A percentile compares a stretch with the other conserved stretches of the same genome.
These are phyloP conservation scores for Brassica cretica DNA, from an alignment of 345 rosid species.

Conservation along the genomic window DNA sequence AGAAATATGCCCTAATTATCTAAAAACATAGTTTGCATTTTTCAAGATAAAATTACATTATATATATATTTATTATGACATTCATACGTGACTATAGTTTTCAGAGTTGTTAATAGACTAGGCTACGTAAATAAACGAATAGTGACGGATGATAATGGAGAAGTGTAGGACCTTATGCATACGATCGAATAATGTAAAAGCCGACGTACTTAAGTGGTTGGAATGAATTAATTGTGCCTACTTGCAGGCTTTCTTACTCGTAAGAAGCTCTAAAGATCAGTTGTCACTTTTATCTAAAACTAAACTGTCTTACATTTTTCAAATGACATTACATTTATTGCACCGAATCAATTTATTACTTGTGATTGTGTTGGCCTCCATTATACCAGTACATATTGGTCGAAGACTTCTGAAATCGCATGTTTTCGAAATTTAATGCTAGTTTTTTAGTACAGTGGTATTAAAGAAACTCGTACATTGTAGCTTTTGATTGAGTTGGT, in stretches of 20 bases:
- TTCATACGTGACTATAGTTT: neutral
- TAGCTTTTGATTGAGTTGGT: neutral
- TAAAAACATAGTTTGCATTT: neutral
- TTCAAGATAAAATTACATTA: neutral
- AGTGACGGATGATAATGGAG: neutral
- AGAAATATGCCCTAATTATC: neutral
- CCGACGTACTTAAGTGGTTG: slow-evolving; percentile 17
- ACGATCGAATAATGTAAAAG: neutral
- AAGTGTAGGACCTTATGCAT: slow-evolving; percentile 6
- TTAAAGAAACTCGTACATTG: slow-evolving; percentile 9
- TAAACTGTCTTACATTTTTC: neutral
- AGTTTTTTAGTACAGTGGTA: neutral
- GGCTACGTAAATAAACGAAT: slow-evolving; percentile 1
- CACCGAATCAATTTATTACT: slow-evolving; percentile 25
- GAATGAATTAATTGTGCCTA: slow-evolving; percentile 23
- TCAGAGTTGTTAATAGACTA: neutral
- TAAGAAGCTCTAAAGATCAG: neutral
- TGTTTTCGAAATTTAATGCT: slow-evolving; percentile 11
- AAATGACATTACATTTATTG: slow-evolving; percentile 21
- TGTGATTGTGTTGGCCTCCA: slow-evolving; percentile 20
- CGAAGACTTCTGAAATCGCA: neutral
- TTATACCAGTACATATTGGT: neutral
- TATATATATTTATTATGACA: neutral
- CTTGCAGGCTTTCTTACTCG: slow-evolving; percentile 2
- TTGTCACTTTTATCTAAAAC: neutral